Evolutionary conservation across 2,329 filamentous ascomycete species (phyloP), one percentile per base, ranked within the genome.

Genomic region (Cercospora sp.): DNA sequence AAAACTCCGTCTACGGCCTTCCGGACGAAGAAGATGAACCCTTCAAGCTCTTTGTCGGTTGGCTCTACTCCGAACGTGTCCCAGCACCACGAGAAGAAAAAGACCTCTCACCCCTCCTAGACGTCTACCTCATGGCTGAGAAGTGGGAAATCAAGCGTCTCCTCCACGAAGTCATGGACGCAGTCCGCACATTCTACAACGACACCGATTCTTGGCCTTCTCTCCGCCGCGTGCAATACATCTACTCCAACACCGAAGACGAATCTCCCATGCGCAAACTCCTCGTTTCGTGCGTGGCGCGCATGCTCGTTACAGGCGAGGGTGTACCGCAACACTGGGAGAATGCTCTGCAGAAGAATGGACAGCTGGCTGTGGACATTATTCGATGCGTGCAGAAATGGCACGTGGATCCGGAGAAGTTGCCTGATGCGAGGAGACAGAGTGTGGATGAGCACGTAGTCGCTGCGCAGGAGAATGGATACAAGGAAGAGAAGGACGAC

Each of bases 281-380:
- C 18, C 73, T 78, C 82, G 85, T 77, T 75, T 85, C 71, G 53
- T 79, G 79, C 32, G 80, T 86, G 1, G 85, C 85, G 43, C 77
- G 85, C 60, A 81, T 85, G 76, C 78, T 87, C 71, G 83, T 85
- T 2, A 77, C 84, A 1, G 79, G 80, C 64, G 82, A 85, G 26
- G 81, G 79, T 10, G 84, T 87, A 49, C 85, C 85, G 1, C 71
- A 76, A 40, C 84, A 86, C 72, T 87, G 85, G 85, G 84, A 85
- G 72, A 84, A 83, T 73, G 85, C 85, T 6, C 76, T 87, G 61
- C 78, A 82, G 74, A 84, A 84, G 78, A 86, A 87, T 70, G 85
- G 85, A 0, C 83, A 86, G 73, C 75, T 87, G 63, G 85, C 84
- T 2, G 85, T 87, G 51, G 85, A 87, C 71, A 82, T 87, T 66